Evolutionary conservation across 805 yeast genomes (phyloP).

Genomic region (Cyberlindnera japonica): DNA sequence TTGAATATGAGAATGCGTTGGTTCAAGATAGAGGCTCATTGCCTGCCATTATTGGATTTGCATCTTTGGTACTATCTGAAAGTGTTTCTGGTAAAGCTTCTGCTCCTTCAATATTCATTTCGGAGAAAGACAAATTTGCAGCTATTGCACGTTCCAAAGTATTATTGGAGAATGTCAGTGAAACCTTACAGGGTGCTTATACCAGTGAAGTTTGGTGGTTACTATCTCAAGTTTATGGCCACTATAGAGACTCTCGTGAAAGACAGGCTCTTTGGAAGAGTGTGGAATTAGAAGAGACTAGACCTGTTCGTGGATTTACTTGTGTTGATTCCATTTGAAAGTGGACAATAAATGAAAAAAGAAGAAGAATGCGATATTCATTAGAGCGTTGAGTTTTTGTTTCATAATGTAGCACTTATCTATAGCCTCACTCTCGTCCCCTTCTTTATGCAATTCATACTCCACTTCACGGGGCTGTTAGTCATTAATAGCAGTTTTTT

Average conservation of each 20-base stretch:
- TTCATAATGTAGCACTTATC: too few relatives aligned
- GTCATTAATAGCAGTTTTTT: too few relatives aligned
- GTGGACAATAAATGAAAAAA: too few relatives aligned
- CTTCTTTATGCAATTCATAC: too few relatives aligned
- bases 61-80: slow-evolving; percentile 17
- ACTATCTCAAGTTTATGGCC: slow-evolving; percentile 60
- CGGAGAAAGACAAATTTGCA: slow-evolving; percentile 53
- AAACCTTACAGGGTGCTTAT: slow-evolving; percentile 39
- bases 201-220: slow-evolving; percentile 68
- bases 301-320: slow-evolving; percentile 44
- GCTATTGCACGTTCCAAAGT: slow-evolving; percentile 43
- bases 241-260: slow-evolving; percentile 46
- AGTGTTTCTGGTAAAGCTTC: neutral
- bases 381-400: too few relatives aligned
- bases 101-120: slow-evolving; percentile 43
- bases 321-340: neutral
- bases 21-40: slow-evolving; percentile 11
- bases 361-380: too few relatives aligned
- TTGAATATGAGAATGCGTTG: slow-evolving; percentile 55
- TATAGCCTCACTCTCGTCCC: too few relatives aligned
- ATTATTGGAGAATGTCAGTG: slow-evolving; percentile 35
- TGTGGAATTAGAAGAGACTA: slow-evolving; percentile 56
- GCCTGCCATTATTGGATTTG: slow-evolving; percentile 21
- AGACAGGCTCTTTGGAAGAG: slow-evolving; percentile 56
- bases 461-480: too few relatives aligned